Percentiles rank a stretch among this genome's conserved stretches.
phyloP scores from a whole-genome alignment of 805 yeast species.

The Saturnispora sanitii region DNA sequence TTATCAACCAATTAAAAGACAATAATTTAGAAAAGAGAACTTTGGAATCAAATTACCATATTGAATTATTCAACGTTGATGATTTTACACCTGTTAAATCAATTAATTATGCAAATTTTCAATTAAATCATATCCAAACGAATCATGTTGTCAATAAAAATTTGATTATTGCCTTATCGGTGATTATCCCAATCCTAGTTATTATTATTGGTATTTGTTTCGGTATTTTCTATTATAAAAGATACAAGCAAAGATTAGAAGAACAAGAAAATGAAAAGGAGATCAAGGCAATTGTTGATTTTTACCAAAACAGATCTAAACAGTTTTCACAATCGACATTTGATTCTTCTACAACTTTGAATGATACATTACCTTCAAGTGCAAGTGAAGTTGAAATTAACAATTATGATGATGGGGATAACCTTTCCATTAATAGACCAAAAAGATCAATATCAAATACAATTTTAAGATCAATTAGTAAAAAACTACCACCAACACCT shows the following conservation, averaged over 20 bases:
- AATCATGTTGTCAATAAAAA: constrained; percentile 16
- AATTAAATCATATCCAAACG: constrained; percentile 4
- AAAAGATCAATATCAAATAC: background rate
- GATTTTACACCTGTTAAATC: constrained; percentile 27
- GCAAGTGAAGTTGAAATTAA: constrained; percentile 20
- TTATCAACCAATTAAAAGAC: constrained; percentile 24
- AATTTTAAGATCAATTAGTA: constrained; percentile 3
- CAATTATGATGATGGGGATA: constrained; percentile 31
- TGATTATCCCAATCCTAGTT: constrained; percentile 33
- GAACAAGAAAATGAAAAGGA: constrained; percentile 24
- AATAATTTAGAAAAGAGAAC: background rate
- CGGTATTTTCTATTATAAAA: constrained; percentile 22
- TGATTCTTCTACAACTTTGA: constrained; percentile 10
- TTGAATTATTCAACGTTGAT: constrained; percentile 35
- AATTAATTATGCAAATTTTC: constrained; percentile 24
- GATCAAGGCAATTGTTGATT: constrained; percentile 25
- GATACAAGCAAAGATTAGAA: constrained; percentile 20
- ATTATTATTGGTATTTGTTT: constrained; percentile 27
- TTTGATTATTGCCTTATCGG: constrained; percentile 38
- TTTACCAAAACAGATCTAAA: constrained; percentile 21
- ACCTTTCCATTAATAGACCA: constrained; percentile 32
- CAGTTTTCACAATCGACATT: constrained; percentile 18
- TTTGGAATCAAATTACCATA: constrained; percentile 20
- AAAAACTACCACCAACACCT: constrained; percentile 11
- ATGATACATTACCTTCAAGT: constrained; percentile 8